Conservation (phyloP, 2,329 filamentous ascomycete species). For the Chlorencoelia australis region DNA sequence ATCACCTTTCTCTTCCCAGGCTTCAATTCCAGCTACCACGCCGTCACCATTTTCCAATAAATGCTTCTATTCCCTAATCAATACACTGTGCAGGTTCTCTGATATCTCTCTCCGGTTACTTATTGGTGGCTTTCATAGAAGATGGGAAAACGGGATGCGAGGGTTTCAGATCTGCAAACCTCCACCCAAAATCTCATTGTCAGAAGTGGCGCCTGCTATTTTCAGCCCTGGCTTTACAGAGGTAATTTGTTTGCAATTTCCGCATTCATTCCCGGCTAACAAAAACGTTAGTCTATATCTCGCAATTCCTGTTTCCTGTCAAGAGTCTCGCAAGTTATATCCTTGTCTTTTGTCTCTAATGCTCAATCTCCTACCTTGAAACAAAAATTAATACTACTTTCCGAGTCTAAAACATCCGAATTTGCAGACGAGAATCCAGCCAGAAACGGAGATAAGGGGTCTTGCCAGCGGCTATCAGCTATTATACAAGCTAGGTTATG, state of each 20-base stretch:
- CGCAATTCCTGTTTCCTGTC: constrained; percentile 5
- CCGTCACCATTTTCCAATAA: too few relatives aligned
- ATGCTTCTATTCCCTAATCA: too few relatives aligned
- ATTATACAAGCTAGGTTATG: constrained; percentile 17
- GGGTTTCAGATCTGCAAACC: constrained; percentile 11
- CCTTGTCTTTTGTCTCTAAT: constrained; percentile 3
- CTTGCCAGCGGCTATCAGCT: constrained; percentile 6
- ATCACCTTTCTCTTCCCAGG: neutral
- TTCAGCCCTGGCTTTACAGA: constrained; percentile 23
- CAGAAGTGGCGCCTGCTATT: constrained; percentile 15
- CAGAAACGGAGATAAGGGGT: constrained; percentile 2
- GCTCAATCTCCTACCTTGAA: constrained; percentile 4
- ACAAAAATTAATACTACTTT: constrained; percentile 1
- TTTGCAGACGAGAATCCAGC: neutral
- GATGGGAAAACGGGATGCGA: neutral
- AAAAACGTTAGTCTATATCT: constrained; percentile 3
- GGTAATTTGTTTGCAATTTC: constrained; percentile 8
- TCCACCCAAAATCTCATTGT: constrained; percentile 8
- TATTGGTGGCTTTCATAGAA: constrained; percentile 6
- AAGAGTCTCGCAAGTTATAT: constrained; percentile 4
- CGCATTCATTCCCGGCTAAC: neutral
- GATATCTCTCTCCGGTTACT: too few relatives aligned
- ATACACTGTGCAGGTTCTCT: too few relatives aligned
- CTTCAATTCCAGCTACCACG: too few relatives aligned
- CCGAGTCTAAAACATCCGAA: neutral